Conservation (phyloP, 2,329 filamentous ascomycete species). For the Epichloe gansuensis region DNA sequence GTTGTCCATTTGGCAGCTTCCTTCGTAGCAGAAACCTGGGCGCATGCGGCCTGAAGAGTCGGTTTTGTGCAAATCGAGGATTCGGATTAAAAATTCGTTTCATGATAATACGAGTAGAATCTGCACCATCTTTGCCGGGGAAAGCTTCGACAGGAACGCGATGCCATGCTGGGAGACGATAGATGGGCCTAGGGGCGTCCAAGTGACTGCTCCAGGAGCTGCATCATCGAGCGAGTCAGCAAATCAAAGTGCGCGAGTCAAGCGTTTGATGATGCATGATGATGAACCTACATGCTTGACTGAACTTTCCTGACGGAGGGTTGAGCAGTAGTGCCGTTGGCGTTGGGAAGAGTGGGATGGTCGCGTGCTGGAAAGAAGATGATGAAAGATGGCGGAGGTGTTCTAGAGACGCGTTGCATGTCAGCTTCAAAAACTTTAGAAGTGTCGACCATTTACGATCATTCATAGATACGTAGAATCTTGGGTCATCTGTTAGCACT, state of each 20-base stretch:
- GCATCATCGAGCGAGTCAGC: neutral
- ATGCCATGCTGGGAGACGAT: slow-evolving; percentile 19
- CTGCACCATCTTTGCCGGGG: slow-evolving; percentile 8
- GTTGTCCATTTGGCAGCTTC: slow-evolving; percentile 1
- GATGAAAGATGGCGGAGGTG: slow-evolving; percentile 14
- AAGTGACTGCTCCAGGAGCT: slow-evolving; percentile 15
- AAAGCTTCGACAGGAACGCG: slow-evolving; percentile 17
- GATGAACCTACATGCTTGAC: slow-evolving; percentile 1
- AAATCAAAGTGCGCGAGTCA: neutral
- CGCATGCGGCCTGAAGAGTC: neutral
- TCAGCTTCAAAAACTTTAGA: slow-evolving; percentile 9
- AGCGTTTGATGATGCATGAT: neutral
- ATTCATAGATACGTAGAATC: too few species aligned
- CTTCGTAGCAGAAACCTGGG: neutral
- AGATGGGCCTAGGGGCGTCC: slow-evolving; percentile 9
- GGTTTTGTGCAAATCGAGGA: neutral
- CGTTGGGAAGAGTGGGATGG: neutral
- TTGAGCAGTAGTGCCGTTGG: neutral
- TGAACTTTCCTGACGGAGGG: neutral
- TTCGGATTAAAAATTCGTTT: slow-evolving; percentile 17
- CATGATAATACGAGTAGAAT: slow-evolving; percentile 17
- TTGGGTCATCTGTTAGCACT: slow-evolving; percentile 1
- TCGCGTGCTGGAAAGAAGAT: slow-evolving; percentile 14
- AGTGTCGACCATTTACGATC: neutral
- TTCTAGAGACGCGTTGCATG: slow-evolving; percentile 8